Evolutionary conservation across 768 basidiomycete genomes (phyloP), one percentile per base, ranked within the genome.

Genomic region (Phlebiopsis gigantea): DNA sequence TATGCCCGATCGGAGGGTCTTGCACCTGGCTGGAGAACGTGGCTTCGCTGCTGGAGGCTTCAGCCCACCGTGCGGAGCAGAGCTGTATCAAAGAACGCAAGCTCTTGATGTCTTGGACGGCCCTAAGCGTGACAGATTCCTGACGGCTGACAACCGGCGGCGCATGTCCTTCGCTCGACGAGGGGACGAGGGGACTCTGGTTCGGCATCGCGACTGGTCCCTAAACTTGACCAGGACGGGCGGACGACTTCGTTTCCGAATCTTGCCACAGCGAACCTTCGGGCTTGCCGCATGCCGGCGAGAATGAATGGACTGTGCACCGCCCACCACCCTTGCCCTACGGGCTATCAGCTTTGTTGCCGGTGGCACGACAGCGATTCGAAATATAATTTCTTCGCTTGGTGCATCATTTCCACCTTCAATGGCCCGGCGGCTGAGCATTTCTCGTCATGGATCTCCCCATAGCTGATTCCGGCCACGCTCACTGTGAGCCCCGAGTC

Each of bases 51-150:
- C 44, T 15, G 44, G 14, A 9, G 29, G 29, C 47, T 48, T 26
- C 29, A 24, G 8, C 30, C 72, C 87, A 88, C 60, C 77, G 74
- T 62, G 64, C 69, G 46, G 83, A 83, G 62, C 88, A 71, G 66
- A 85, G 83, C 62, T 81, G 78, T 48, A 84, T 69, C 62, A 90
- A 75, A 26, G 34, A 39, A 39, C 34, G 34, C 34, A 17, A 2
- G 34, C 14, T 14, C 7, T 34, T 90, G 68, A 80, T 17, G 21
- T 19, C 50, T 8, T n/a, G 21, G 19, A 8, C 34, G 31, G 30
- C 2, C 34, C 31, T 51, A 51, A 51, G 50, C 50, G 50, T 30
- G 21, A 31, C 50, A 29, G 25, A 49, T 29, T 39, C 25, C 48
- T 49, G 28, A 45, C 44, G 44, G 44, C n/a, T 19, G 44, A 25